A percentile compares a stretch with the other conserved stretches of the same genome.
Conservation (phyloP, 768 basidiomycete genomes). For the Tylopilus sp. region DNA sequence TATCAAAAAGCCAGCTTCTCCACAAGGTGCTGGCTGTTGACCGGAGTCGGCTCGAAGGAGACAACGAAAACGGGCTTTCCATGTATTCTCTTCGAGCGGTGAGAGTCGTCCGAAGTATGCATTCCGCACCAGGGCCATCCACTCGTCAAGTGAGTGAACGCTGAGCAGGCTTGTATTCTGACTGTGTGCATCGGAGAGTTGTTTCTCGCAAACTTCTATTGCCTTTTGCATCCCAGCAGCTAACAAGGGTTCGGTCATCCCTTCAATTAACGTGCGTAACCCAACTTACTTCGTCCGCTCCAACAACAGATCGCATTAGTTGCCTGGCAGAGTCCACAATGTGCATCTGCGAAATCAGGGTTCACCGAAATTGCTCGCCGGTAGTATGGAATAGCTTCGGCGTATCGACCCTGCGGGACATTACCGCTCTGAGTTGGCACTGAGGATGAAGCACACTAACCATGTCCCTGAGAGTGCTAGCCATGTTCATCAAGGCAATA, state of each 20-base stretch:
- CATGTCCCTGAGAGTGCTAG: constrained; percentile 47
- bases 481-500: constrained; percentile 50
- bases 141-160: constrained; percentile 30
- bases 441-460: constrained; percentile 24
- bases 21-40: constrained; percentile 20
- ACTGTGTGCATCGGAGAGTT: constrained; percentile 32
- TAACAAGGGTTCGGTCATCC: constrained; percentile 8
- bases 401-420: constrained; percentile 34
- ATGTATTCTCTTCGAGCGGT: constrained; percentile 24
- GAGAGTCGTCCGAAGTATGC: constrained; percentile 27
- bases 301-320: constrained; percentile 47
- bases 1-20: constrained; percentile 44
- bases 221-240: constrained; percentile 37
- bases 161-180: constrained; percentile 31
- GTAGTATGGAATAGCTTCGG: constrained; percentile 46
- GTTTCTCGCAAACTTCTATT: constrained; percentile 35
- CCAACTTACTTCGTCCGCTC: constrained; percentile 33
- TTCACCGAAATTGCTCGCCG: constrained; percentile 41
- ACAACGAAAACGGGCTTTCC: constrained; percentile 30
- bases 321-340: constrained; percentile 46
- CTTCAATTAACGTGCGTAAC: constrained; percentile 1
- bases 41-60: constrained; percentile 27
- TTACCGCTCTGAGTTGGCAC: neutral
- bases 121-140: constrained; percentile 35
- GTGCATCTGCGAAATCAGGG: constrained; percentile 44